Evolutionary conservation across 2,329 filamentous ascomycete genomes (phyloP).

Genomic region (Cyphellophora attinorum): DNA sequence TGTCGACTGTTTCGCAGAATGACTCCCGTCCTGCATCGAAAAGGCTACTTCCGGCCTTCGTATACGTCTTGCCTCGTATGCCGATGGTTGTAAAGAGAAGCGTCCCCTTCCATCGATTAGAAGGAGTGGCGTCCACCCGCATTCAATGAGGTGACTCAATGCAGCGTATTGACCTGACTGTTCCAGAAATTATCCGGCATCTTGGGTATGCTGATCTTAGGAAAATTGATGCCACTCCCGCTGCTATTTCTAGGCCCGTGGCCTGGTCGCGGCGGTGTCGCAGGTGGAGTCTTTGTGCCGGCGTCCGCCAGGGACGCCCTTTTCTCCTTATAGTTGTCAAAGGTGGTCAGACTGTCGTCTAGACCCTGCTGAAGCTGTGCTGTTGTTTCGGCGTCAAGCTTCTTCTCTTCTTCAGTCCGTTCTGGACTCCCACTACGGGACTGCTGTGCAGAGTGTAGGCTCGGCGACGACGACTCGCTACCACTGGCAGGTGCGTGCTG

Average conservation of each 20-base stretch:
- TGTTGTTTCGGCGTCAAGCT: conserved; percentile 7
- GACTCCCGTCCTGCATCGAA: no score
- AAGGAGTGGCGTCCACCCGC: no score
- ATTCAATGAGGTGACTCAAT: no score
- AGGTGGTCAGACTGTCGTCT: conserved; percentile 17
- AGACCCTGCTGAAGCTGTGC: conserved; percentile 14
- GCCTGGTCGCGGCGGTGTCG: conserved; percentile 5
- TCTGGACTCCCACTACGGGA: neutral
- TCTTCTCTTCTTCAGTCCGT: conserved; percentile 3
- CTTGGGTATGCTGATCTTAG: conserved; percentile 17
- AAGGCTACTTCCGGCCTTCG: no score
- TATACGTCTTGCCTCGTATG: no score
- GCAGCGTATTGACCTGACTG: conserved; percentile 14
- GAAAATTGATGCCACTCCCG: conserved; percentile 12
- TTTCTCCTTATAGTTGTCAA: conserved; percentile 17
- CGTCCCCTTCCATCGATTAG: no score
- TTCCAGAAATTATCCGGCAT: conserved; percentile 17
- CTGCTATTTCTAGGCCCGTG: conserved; percentile 1
- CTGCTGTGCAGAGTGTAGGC: neutral
- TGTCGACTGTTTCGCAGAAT: no score
- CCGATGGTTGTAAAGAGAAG: no score
- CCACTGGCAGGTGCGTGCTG: neutral
- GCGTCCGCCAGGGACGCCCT: conserved; percentile 4
- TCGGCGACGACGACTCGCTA: neutral
- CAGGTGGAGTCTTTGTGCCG: conserved; percentile 11